Evolutionary conservation across 305 asterid species (phyloP), one percentile per base, ranked within the genome.

Genomic region (Solanum hybrid): DNA sequence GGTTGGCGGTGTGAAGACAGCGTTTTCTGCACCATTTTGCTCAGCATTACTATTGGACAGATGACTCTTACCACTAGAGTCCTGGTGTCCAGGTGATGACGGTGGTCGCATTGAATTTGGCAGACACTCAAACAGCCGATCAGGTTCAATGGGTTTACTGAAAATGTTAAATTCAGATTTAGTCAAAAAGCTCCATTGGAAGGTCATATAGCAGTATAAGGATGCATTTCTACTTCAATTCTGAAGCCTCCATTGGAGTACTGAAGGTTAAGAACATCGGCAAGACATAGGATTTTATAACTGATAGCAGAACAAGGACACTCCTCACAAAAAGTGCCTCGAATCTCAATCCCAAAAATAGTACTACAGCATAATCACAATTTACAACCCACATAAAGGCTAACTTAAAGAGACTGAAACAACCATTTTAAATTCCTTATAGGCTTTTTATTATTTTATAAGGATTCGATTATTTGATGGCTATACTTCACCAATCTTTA

Each of bases 71-170:
- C 96, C 96, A 90, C 89, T 91, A 84, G 96, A 91, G 19, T 84
- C 75, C 42, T 88, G 94, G 60, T 93, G 94, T 89, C 97, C 98
- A 71, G 98, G 97, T 91, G 98, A 95, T 91, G 98, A 91, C 40
- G 96, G 94, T 90, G 99, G 99, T 56, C 98, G 93, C 98, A 98
- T 93, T 87, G 99, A 96, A 95, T 93, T 98, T 88, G 99, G 99
- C 66, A 98, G 99, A 91, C 99, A 95, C 92, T 96, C 99, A 93
- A 95, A 98, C 89, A 98, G 98, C 35, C 96, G 95, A 87, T 98
- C 99, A 34, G 98, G 99, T 92, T 98, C 99, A 88, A 96, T 95
- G 77, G 99, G 94, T 91, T 96, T 96, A 94, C 99, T 98, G 97
- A 87, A 94, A 90, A 88, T 56, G 85, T 80, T 84, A 86, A 29